Evolutionary conservation across 2,329 filamentous ascomycete genomes (phyloP), one percentile per base, ranked within the genome.

Genomic region (Huntiella moniliformis): DNA sequence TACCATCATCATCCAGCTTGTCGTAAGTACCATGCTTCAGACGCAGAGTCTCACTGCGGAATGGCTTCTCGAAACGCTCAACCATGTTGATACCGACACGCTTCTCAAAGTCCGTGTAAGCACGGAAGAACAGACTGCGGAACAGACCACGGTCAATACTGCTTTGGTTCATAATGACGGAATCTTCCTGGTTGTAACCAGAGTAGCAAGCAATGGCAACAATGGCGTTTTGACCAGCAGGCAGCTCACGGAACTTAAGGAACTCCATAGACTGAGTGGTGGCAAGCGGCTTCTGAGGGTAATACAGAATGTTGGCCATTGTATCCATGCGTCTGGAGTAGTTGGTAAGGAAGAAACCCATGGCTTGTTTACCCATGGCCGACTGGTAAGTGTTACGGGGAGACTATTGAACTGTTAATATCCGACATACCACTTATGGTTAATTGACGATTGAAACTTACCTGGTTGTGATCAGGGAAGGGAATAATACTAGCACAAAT

Each of bases 171-270:
- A 98, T 96, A 57, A 98, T 94, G 54, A 98, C 88, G 54, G 91
- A 98, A 77, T 98, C 91, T 85, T 98, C 91, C 61, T 98, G 92
- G 63, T 98, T 98, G 69, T 98, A 98, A 50, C 91, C 91, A 46
- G 87, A 94, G 65, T 98, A 98, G 61, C 83, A 92, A 50, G 86
- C 79, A 63, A 98, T 98, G 36, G 91, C 92, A 10, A 98, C 91
- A 55, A 98, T 98, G 15, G 91, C 91, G 57, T 98, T 98, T 61
- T 98, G 91, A 2, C 91, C 91, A 12, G 91, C 91, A 13, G 91
- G 91, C 49, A 98, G 68, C 62, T 98, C 91, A 64, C 91, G 77
- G 78, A 98, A 98, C 58, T 94, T 94, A 55, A 98, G 69, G 62
- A 92, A 96, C 61, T 98, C 91, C 92, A 98, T 98, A 3, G 88